phyloP scores from a whole-genome alignment of 371 early-diverging fungal genomes.

The Rhizomucor miehei region DNA sequence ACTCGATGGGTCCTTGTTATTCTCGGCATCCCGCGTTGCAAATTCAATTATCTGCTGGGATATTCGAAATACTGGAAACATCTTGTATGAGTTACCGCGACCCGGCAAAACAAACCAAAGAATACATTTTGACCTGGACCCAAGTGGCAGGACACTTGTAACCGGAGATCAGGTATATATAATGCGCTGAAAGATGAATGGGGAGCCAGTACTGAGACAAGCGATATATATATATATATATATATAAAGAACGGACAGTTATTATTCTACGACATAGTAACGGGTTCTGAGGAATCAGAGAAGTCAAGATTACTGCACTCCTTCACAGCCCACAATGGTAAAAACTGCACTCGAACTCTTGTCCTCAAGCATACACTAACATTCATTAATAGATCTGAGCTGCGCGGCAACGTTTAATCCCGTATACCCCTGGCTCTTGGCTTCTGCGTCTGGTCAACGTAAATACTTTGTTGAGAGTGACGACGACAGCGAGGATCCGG shows the following conservation, averaged over 20 bases:
- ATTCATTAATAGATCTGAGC: not conserved
- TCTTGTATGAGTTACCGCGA: slow-evolving; percentile 48
- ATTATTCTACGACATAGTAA: no score
- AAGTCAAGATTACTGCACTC: not conserved
- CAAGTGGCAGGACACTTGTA: slow-evolving; percentile 48
- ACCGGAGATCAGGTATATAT: slow-evolving; percentile 57
- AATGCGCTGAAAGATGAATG: no score
- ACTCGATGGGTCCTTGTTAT: slow-evolving; percentile 57
- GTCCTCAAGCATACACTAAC: no score
- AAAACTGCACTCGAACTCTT: no score
- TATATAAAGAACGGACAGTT: no score
- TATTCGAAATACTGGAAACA: slow-evolving; percentile 62
- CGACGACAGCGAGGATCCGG: slow-evolving; percentile 8
- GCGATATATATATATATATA: no score
- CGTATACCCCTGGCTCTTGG: slow-evolving; percentile 49
- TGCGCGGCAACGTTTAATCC: slow-evolving; percentile 54
- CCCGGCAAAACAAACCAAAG: slow-evolving; percentile 66
- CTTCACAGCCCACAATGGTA: no score
- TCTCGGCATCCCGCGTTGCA: slow-evolving; percentile 56
- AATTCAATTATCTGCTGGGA: slow-evolving; percentile 66
- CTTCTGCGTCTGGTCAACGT: slow-evolving; percentile 66
- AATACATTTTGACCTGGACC: slow-evolving; percentile 63
- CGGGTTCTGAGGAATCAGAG: not conserved
- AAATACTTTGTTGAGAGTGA: slow-evolving; percentile 32
- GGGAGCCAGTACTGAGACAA: no score